A percentile compares a stretch with the other conserved stretches of the same genome.
Evolutionary conservation across 345 rosid species (phyloP).

Genomic region (Dipteronia dyeriana): DNA sequence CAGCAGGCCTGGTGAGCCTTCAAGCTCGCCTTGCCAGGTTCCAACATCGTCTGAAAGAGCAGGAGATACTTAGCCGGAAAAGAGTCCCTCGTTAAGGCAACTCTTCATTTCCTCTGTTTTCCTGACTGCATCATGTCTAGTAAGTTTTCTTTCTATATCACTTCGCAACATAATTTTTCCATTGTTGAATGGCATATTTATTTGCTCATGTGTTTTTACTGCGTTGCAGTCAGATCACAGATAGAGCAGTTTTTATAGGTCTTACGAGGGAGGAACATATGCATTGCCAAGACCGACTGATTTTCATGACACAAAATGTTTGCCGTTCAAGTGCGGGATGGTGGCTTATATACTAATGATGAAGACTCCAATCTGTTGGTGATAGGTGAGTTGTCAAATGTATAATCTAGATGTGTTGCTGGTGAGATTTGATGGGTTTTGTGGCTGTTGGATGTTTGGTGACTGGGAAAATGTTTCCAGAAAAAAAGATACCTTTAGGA

Average conservation of each 20-base stretch:
- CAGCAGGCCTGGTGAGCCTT: slow-evolving; percentile 86
- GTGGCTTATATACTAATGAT: background rate
- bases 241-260: slow-evolving; percentile 4
- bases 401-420: slow-evolving; percentile 15
- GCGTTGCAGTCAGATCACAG: slow-evolving; percentile 16
- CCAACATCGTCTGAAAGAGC: slow-evolving; percentile 94
- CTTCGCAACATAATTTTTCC: background rate
- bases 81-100: slow-evolving; percentile 62
- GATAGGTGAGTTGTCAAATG: slow-evolving; percentile 10
- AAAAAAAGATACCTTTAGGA: background rate
- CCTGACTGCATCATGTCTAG: slow-evolving; percentile 11
- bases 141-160: slow-evolving; percentile 19
- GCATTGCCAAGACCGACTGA: background rate
- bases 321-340: background rate
- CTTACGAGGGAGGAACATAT: slow-evolving; percentile 10
- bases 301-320: slow-evolving; percentile 6
- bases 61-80: slow-evolving; percentile 88
- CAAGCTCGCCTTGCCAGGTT: slow-evolving; percentile 96
- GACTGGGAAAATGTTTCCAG: slow-evolving; percentile 13
- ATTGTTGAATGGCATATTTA: slow-evolving; percentile 11
- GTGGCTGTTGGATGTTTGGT: slow-evolving; percentile 11
- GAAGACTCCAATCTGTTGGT: slow-evolving; percentile 7
- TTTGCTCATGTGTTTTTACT: slow-evolving; percentile 11
- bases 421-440: slow-evolving; percentile 16
- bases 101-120: slow-evolving; percentile 2